Conservation (phyloP, 345 rosid genomes). For the Brassica juncea region DNA sequence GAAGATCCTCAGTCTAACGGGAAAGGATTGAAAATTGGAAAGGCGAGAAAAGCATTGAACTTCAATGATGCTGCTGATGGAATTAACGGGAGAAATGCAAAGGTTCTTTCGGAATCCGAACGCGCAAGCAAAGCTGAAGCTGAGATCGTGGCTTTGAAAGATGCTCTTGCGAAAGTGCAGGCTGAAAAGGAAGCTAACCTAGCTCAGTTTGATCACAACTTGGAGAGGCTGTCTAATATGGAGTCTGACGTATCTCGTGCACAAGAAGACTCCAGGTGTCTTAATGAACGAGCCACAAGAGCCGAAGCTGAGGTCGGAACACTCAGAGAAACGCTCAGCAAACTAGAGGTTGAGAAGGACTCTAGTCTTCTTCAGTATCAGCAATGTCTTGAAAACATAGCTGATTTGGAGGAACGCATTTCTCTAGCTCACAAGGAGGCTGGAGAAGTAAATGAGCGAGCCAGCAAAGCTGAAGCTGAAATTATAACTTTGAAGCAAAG, state of each 20-base stretch:
- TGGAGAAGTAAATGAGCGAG: conserved; percentile 63
- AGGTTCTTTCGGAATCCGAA: conserved; percentile 62
- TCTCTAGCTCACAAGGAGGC: conserved; percentile 58
- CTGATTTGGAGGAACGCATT: conserved; percentile 53
- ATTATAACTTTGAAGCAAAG: conserved; percentile 55
- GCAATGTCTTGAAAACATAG: conserved; percentile 71
- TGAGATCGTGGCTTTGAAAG: conserved; percentile 72
- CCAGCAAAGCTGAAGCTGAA: conserved; percentile 64
- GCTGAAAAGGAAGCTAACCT: conserved; percentile 84
- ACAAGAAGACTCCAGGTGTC: conserved; percentile 60
- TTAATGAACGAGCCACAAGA: conserved; percentile 64
- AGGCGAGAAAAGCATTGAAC: conserved; percentile 74
- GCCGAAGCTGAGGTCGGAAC: conserved; percentile 79
- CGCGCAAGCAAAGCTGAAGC: conserved; percentile 66
- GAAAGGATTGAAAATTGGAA: conserved; percentile 54
- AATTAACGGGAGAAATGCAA: conserved; percentile 39
- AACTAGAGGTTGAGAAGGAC: conserved; percentile 63
- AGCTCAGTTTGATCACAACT: conserved; percentile 67
- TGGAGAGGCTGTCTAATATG: conserved; percentile 67
- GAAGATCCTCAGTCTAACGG: conserved; percentile 60
- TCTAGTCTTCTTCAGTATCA: conserved; percentile 65
- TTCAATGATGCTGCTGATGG: conserved; percentile 66
- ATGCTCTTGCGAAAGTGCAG: conserved; percentile 78
- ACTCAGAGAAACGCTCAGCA: conserved; percentile 62
- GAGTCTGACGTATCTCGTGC: conserved; percentile 76